Evolutionary conservation across 2,329 filamentous ascomycete species (phyloP).

Genomic region (Fusarium devonianum): DNA sequence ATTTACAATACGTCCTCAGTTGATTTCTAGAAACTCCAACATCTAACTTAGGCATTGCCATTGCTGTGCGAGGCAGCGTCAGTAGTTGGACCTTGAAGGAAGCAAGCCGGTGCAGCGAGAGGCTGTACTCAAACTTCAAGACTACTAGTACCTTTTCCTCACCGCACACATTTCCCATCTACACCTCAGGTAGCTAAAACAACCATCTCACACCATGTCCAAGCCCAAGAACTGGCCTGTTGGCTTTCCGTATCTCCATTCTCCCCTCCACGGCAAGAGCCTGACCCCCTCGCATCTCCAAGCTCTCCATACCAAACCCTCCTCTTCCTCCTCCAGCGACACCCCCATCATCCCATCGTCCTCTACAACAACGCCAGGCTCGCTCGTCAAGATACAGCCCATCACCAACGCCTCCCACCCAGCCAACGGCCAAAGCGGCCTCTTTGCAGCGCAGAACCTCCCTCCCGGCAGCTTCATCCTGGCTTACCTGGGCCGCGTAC

Average conservation of each 20-base stretch:
- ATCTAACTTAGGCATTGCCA: neutral
- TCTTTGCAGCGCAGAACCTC: constrained; percentile 65
- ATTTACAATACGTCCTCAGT: too few relatives aligned
- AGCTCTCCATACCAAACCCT: constrained; percentile 46
- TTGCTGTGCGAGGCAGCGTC: neutral
- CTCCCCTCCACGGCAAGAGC: constrained; percentile 57
- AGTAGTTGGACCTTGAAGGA: too few relatives aligned
- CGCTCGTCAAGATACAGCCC: constrained; percentile 60
- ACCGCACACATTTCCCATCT: neutral
- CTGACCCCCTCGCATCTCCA: constrained; percentile 53
- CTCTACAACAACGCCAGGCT: constrained; percentile 53
- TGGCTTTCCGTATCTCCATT: constrained; percentile 59
- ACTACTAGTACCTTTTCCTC: too few relatives aligned
- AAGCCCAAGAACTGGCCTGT: constrained; percentile 66
- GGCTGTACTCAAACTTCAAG: too few relatives aligned
- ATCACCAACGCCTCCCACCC: constrained; percentile 63
- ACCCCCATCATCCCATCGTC: constrained; percentile 38
- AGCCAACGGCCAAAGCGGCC: constrained; percentile 64
- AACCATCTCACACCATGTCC: constrained; percentile 37
- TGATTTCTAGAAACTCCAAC: too few relatives aligned
- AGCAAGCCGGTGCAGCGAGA: too few relatives aligned
- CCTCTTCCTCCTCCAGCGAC: constrained; percentile 24
- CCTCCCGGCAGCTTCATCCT: constrained; percentile 63
- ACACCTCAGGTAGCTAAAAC: neutral
- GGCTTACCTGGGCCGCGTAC: constrained; percentile 68